Percentiles rank a stretch among this genome's conserved stretches.
These are phyloP conservation scores for Erigeron philadelphicus DNA, from an alignment of 140 eudicot genomes.

Conservation along the genomic window DNA sequence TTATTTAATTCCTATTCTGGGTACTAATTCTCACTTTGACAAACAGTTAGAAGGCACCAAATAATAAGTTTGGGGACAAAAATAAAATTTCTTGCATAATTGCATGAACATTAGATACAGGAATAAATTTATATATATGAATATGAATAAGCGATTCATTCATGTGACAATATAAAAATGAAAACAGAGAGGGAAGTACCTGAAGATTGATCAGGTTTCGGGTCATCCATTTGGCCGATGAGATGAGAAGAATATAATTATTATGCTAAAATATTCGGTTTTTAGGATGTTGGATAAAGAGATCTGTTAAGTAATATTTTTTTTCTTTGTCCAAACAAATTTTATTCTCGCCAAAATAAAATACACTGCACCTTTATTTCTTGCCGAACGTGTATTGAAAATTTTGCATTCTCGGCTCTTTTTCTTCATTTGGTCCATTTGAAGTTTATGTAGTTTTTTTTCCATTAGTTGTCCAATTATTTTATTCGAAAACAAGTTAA, in stretches of 20 bases:
- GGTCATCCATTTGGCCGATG: conserved; percentile 33
- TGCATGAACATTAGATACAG: background rate
- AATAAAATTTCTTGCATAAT: background rate
- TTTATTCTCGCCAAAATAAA: conserved; percentile 4
- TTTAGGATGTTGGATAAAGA: background rate
- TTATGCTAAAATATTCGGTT: conserved; percentile 13
- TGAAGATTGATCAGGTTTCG: conserved; percentile 35
- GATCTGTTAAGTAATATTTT: too few species aligned
- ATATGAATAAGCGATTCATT: conserved; percentile 1
- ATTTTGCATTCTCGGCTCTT: too few species aligned
- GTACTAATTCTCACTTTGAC: conserved; percentile 20
- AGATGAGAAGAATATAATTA: conserved; percentile 12
- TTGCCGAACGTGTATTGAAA: too few species aligned
- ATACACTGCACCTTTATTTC: background rate
- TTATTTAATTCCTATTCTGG: conserved; percentile 12
- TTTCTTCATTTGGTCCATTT: background rate
- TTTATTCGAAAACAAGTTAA: too few species aligned
- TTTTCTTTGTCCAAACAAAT: background rate
- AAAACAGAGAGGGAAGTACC: conserved; percentile 21
- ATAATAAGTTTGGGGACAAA: conserved; percentile 1
- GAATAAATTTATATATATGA: background rate
- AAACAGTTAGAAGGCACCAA: conserved; percentile 29
- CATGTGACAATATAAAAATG: background rate
- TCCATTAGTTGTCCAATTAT: too few species aligned
- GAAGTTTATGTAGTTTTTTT: too few species aligned